Evolutionary conservation across 164 flowering plant genomes (phyloP).

Genomic region (Dillenia turbinata): DNA sequence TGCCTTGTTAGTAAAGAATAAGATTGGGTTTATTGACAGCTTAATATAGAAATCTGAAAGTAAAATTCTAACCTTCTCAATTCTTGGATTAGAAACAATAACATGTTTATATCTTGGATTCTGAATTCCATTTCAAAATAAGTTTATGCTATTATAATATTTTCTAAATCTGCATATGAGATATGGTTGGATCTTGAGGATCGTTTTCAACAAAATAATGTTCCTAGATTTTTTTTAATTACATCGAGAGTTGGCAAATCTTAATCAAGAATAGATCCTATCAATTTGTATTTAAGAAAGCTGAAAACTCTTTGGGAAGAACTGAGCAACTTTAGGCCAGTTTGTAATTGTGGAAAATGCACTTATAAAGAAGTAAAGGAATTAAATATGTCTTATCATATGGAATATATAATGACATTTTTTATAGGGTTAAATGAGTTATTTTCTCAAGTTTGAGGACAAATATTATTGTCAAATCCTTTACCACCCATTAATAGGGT

Average conservation of each 20-base stretch:
- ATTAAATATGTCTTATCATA: background rate
- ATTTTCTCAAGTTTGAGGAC: background rate
- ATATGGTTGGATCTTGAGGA: background rate
- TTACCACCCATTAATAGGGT: background rate
- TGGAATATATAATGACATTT: background rate
- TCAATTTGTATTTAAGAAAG: background rate
- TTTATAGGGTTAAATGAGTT: background rate
- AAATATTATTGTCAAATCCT: background rate
- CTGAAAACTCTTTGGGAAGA: background rate
- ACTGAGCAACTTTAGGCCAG: background rate
- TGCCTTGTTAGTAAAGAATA: no score
- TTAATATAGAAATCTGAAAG: no score
- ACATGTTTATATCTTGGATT: constrained; percentile 2
- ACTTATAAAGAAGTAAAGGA: background rate
- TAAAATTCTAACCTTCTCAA: no score
- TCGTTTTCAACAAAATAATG: background rate
- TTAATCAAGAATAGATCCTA: background rate
- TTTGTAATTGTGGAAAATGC: background rate
- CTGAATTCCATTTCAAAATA: background rate
- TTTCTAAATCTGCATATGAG: background rate
- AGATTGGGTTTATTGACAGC: no score
- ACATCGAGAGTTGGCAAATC: background rate
- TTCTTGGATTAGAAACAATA: background rate
- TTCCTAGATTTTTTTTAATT: background rate
- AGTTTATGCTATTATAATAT: background rate